A percentile compares a stretch with the other conserved stretches of the same genome.
Evolutionary conservation across 257 asterid species (phyloP).

Genomic region (Ajuga chamaepitys): DNA sequence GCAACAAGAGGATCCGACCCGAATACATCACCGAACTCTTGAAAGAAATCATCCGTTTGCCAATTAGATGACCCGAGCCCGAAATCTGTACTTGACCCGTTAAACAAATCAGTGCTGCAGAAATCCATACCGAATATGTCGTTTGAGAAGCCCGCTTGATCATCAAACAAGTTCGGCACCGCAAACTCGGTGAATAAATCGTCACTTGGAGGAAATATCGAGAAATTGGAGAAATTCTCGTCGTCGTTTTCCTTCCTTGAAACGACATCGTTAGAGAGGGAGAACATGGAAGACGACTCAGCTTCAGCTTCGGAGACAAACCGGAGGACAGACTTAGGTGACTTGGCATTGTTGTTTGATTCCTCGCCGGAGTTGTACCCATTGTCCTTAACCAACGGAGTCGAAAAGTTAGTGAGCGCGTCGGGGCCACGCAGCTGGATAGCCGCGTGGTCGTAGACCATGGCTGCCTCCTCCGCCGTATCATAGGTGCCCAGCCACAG

Average conservation of each 20-base stretch:
- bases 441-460: constrained; percentile 99
- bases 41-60: constrained; percentile 53
- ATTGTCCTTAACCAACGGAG: constrained; percentile 22
- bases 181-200: constrained; percentile 46
- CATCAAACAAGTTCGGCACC: constrained; percentile 48
- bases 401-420: constrained; percentile 77
- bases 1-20: constrained; percentile 74
- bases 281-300: constrained; percentile 27
- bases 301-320: constrained; percentile 41
- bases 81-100: constrained; percentile 40
- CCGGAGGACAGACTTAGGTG: constrained; percentile 78
- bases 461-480: constrained; percentile 97
- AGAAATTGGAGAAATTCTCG: constrained; percentile 30
- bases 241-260: constrained; percentile 8
- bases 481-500: constrained; percentile 90
- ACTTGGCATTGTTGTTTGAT: constrained; percentile 38
- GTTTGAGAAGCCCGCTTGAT: constrained; percentile 29
- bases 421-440: constrained; percentile 84
- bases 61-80: constrained; percentile 34
- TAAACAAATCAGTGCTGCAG: constrained; percentile 19
- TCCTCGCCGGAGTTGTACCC: constrained; percentile 76
- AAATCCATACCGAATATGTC: constrained; percentile 30
- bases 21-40: constrained; percentile 71
- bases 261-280: constrained; percentile 17
- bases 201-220: constrained; percentile 32